These are phyloP conservation scores for Yarrowia sp. DNA, from an alignment of 805 yeast species.

Conservation along the genomic window DNA sequence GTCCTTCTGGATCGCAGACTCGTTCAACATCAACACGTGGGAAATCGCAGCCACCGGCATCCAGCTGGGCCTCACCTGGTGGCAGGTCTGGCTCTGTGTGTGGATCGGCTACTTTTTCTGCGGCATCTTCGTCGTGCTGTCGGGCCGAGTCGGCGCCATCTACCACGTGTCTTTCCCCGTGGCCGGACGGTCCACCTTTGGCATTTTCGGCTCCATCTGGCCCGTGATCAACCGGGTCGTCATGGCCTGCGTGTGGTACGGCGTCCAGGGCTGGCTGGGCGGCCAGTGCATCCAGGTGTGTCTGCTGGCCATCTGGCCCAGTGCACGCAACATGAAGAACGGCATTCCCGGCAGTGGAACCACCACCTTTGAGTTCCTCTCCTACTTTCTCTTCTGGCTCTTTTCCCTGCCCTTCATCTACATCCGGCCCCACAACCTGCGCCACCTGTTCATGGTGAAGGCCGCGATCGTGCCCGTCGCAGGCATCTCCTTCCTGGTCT, in stretches of 20 bases:
- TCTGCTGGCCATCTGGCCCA: conserved; percentile 75
- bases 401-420: conserved; percentile 79
- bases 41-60: conserved; percentile 90
- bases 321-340: conserved; percentile 52
- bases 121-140: conserved; percentile 70
- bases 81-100: conserved; percentile 89
- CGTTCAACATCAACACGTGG: conserved; percentile 90
- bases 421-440: conserved; percentile 80
- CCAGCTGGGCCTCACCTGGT: conserved; percentile 79
- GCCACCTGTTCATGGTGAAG: conserved; percentile 84
- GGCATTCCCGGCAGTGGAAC: conserved; percentile 65
- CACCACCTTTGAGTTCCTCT: conserved; percentile 73
- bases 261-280: conserved; percentile 85
- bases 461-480: conserved; percentile 82
- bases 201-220: conserved; percentile 87
- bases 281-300: conserved; percentile 81
- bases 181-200: conserved; percentile 80
- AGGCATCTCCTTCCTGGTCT: conserved; percentile 79
- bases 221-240: conserved; percentile 87
- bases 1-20: conserved; percentile 86
- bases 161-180: conserved; percentile 89
- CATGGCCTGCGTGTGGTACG: conserved; percentile 87
- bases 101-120: conserved; percentile 82
- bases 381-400: conserved; percentile 84
- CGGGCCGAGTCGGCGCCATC: conserved; percentile 79